Conservation (phyloP, 108 stramenopile species). For the Mayamaea pseudoterrestris region DNA sequence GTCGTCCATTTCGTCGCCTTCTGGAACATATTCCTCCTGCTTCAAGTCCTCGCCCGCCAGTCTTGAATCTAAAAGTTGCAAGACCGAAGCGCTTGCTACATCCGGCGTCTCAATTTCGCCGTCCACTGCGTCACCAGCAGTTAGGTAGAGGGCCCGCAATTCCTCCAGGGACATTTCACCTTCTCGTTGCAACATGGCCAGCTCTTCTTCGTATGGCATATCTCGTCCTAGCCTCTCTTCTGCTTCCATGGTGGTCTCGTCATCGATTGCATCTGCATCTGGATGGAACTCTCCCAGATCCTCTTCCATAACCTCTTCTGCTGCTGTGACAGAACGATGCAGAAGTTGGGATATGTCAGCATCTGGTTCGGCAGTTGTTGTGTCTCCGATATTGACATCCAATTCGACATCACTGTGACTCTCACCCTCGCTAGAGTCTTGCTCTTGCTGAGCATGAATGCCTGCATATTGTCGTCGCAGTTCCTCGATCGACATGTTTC, state of each 20-base stretch:
- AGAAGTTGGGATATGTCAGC: background rate
- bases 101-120: background rate
- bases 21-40: slow-evolving; percentile 30
- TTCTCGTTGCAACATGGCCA: slow-evolving; percentile 45
- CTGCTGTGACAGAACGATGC: background rate
- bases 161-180: slow-evolving; percentile 69
- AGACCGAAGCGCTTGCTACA: too few species aligned
- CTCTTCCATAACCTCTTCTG: slow-evolving; percentile 29
- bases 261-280: slow-evolving; percentile 32
- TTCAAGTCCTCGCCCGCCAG: too few species aligned
- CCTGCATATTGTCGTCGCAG: slow-evolving; percentile 44
- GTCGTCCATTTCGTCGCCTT: slow-evolving; percentile 39
- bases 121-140: slow-evolving; percentile 7
- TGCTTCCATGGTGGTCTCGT: slow-evolving; percentile 63
- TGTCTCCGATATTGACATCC: background rate
- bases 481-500: slow-evolving; percentile 58
- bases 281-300: slow-evolving; percentile 36
- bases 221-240: slow-evolving; percentile 61
- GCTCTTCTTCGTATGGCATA: slow-evolving; percentile 56
- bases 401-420: background rate
- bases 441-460: slow-evolving; percentile 1
- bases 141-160: slow-evolving; percentile 44
- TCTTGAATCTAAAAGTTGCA: too few species aligned
- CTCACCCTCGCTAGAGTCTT: background rate
- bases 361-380: background rate